Base-by-base conservation (phyloP, 805 yeast species). In the Priceomyces castillae region DNA sequence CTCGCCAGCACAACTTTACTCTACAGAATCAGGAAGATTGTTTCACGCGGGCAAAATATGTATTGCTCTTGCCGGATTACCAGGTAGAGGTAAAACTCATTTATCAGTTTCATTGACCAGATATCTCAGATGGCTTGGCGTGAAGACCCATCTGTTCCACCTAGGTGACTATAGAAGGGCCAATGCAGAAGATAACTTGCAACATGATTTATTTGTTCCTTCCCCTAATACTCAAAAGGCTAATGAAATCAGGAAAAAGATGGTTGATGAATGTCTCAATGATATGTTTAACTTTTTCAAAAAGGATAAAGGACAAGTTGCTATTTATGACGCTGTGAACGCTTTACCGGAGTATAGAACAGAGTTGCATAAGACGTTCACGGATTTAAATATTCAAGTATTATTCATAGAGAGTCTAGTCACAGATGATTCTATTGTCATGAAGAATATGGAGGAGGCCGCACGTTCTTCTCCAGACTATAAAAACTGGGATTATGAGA, bases 1-100 rank as follows among this genome's bases (percentile, higher is more conserved):
- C 14, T 83, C 94, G 2, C 97, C 97, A 1, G 97, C 95, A 0
- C 99, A 92, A 65, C 70, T 90, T 36, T 92, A 92, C 62, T 83
- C 95, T 10, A 92, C 98, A 0, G 96, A 89, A 45, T 81, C 90
- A 0, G 99, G 99, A 0, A 78, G 89, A 50, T 73, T 94, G 54
- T 94, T 88, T 68, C 98, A 94, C 57, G 98, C 99, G 3, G 99
- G 99, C 3, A 86, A 88, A 55, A 81, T 94, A 35, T 81, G 95
- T 54, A 84, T 94, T 41, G 88, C 86, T 3, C 74, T 94, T 52
- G 92, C 87, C 3, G 99, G 99, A 0, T 73, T 90, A 46, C 98
- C 99, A 2, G 98, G 97, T 1, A 76, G 98, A 38, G 97, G 98
- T 2, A 94, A 94, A 61, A 94, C 99, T 1, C 89, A 90, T 60